These are phyloP conservation scores for Dalbergia cultrata DNA, from an alignment of 306 rosid genomes.

Conservation along the genomic window DNA sequence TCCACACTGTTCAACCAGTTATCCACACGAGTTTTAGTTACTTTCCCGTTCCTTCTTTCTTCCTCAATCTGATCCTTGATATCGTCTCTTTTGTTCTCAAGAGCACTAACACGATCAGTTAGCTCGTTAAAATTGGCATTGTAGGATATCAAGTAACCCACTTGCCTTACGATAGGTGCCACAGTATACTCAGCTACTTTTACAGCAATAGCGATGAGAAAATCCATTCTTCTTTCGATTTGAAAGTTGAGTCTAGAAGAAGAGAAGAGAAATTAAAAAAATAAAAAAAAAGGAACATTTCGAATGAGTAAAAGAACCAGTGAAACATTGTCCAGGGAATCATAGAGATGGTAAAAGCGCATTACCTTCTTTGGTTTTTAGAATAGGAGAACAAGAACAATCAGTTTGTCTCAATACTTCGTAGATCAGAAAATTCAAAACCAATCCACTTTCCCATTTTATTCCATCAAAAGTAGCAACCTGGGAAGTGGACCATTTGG, in stretches of 20 bases:
- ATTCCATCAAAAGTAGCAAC: no score
- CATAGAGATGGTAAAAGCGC: background rate
- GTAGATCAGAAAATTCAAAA: background rate
- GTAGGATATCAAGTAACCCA: background rate
- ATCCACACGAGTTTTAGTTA: background rate
- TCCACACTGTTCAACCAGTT: background rate
- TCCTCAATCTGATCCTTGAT: background rate
- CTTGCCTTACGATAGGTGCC: slow-evolving; percentile 13
- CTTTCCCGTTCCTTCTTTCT: background rate
- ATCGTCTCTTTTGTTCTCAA: background rate
- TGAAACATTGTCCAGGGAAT: background rate
- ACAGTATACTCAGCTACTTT: slow-evolving; percentile 10
- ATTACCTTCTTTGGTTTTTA: background rate
- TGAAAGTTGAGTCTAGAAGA: background rate
- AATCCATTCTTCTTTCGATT: background rate
- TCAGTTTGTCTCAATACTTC: no score
- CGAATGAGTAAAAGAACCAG: background rate
- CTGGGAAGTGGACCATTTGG: no score
- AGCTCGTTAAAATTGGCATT: background rate
- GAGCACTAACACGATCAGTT: background rate
- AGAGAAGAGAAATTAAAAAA: no score
- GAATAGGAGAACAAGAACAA: background rate
- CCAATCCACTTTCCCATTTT: background rate
- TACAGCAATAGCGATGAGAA: background rate
- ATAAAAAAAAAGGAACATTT: background rate